Percentiles rank a stretch among this genome's conserved stretches.
phyloP scores from a whole-genome alignment of 352 stramenopile species.

The Lagenidium giganteum region DNA sequence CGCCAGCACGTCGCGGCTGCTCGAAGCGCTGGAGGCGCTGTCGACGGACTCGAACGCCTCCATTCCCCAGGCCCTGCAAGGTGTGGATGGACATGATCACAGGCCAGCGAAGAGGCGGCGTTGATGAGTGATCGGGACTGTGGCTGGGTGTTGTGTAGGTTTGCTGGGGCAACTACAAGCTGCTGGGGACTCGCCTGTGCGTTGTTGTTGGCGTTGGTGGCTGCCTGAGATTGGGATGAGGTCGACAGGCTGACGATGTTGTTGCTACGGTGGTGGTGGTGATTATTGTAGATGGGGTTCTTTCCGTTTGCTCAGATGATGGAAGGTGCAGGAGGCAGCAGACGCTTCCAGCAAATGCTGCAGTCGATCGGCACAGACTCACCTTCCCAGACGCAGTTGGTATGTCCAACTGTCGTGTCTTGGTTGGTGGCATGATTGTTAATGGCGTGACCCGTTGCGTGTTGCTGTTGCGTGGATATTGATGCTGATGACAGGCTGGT shows the following conservation, averaged over 20 bases:
- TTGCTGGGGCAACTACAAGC: constrained; percentile 19
- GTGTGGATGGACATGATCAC: constrained; percentile 31
- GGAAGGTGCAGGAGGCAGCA: constrained; percentile 17
- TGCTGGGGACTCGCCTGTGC: too few relatives aligned
- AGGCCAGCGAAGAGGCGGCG: too few relatives aligned
- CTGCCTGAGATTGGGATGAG: too few relatives aligned
- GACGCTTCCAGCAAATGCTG: constrained; percentile 40
- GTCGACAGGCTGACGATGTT: too few relatives aligned
- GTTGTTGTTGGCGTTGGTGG: too few relatives aligned
- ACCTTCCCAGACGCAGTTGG: constrained; percentile 33
- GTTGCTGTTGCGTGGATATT: constrained; percentile 1
- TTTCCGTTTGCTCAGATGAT: constrained; percentile 58
- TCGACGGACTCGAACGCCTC: constrained; percentile 24
- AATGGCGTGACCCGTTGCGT: neutral
- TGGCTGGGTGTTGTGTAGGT: neutral
- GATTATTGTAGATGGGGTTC: constrained; percentile 26
- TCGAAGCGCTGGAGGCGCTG: constrained; percentile 53
- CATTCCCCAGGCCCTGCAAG: constrained; percentile 38
- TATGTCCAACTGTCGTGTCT: constrained; percentile 10
- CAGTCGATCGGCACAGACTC: constrained; percentile 27
- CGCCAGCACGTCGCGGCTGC: constrained; percentile 29
- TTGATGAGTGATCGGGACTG: too few relatives aligned
- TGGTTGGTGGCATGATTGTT: neutral
- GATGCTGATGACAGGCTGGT: constrained; percentile 17
- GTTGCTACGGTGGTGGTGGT: too few relatives aligned